Base-by-base conservation (phyloP, 768 basidiomycete genomes). In the Collybia sp. region DNA sequence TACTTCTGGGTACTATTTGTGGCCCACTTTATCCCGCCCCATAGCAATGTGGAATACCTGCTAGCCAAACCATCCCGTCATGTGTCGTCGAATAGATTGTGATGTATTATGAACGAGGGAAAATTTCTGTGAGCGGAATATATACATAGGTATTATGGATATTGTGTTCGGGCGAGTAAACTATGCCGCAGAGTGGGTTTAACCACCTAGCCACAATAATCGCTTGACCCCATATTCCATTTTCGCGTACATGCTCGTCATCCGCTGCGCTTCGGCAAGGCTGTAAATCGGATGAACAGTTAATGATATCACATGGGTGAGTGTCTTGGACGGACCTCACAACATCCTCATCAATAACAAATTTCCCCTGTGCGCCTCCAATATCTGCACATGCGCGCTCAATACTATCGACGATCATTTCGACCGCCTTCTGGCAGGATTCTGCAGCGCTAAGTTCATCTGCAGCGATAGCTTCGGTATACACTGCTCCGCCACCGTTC, bases 191-290 rank as follows among this genome's bases (percentile, higher is more conserved):
- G 40, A 39, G 30, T 5, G 16, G 17, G 12, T 15, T 65, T 50
- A 89, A 52, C 85, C 77, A 41, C 90, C 88, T 40, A 95, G 65
- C 93, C 93, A 95, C 48, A 95, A 65, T 59, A 95, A 67, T 52
- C 92, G 73, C 73, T 94, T 97, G 42, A 96, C 74, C 0, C 89
- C 90, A 61, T 95, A 92, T 58, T 96, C 93, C 81, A 95, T 86
- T 68, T 93, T 92, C 12, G 92, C 80, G 62, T 90, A 88, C 53
- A 94, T 72, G 50, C 83, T 88, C 2, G 91, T 96, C 71, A 85
- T 83, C 44, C 80, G 75, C 61, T 86, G 83, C 2, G 94, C 94
- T 54, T 96, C 91, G 6, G 76, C 75, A 53, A 93, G 61, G 55
- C 91, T 93, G 53, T 30, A 17, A 43, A 46, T 52, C 41, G 56